Base-by-base conservation (phyloP, 495 filamentous ascomycete species). In the Tuber indicum region DNA sequence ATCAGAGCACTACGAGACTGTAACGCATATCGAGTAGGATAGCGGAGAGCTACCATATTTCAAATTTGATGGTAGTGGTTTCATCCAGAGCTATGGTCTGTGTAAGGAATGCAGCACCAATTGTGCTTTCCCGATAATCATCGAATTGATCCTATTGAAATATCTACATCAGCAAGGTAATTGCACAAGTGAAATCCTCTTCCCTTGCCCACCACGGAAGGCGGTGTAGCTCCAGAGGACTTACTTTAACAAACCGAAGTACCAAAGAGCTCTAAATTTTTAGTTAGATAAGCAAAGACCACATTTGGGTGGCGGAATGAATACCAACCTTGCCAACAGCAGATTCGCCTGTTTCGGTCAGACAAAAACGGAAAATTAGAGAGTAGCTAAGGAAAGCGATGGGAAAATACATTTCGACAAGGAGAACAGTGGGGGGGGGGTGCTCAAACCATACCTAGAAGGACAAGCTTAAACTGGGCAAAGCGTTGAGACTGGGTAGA, bases 71-170 rank as follows among this genome's bases (percentile, higher is more conserved):
- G 66, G 96, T 99, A 77, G 96, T 98, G 84, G 89, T 93, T 84
- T 98, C 96, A 86, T 98, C 96, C 84, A 98, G 90, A 76, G 95
- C 92, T 84, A 98, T 98, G 72, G 96, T 98, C 86, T 99, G 96
- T 83, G 96, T 99, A 79, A 99, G 88, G 90, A 99, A 99, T 79
- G 96, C 96, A 77, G 96, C 96, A 86, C 96, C 96, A 87, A 99
- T 99, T 70, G 96, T 99, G 62, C 94, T 97, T 89, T 99, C 96
- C 85, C 96, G 90, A 87, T 98, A 99, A 84, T 97, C 96, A 87
- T 99, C 96, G 86, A 99, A 99, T 96, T 99, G 96, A 85, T 99
- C 96, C 95, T 97, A 79, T 77, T 19, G 32, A 32, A 42, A 45
- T 72, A 16, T 42, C 58, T 12, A 17, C 2, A 71, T 80, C 77